A percentile compares a stretch with the other conserved stretches of the same genome.
These are phyloP conservation scores for Neofusicoccum laricinum DNA, from an alignment of 2,329 filamentous ascomycete genomes.

Conservation along the genomic window DNA sequence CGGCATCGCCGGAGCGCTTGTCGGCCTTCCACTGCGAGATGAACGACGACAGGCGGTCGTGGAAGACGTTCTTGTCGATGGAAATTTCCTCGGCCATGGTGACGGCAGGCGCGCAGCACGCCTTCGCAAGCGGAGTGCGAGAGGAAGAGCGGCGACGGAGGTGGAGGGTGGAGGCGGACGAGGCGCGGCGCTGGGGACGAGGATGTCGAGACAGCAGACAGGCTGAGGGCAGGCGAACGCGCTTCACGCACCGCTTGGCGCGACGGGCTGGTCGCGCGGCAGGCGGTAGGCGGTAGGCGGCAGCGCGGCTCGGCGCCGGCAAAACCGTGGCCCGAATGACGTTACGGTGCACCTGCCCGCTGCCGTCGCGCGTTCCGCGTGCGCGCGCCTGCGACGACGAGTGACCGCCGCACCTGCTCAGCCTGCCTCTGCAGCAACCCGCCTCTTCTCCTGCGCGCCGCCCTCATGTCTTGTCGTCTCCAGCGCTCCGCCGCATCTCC, in stretches of 20 bases:
- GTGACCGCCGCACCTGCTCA: slow-evolving; percentile 7
- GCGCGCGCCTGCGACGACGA: slow-evolving; percentile 3
- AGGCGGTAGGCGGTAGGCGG: too few species aligned
- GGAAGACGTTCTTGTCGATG: slow-evolving; percentile 91
- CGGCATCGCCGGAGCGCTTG: slow-evolving; percentile 78
- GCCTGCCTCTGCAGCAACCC: neutral
- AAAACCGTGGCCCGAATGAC: slow-evolving; percentile 11
- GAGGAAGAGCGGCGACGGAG: slow-evolving; percentile 18
- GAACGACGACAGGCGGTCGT: slow-evolving; percentile 85
- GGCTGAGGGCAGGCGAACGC: slow-evolving; percentile 5
- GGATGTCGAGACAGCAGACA: neutral
- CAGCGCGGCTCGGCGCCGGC: neutral
- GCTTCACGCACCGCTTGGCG: slow-evolving; percentile 17
- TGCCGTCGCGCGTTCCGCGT: neutral
- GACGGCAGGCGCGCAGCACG: slow-evolving; percentile 24
- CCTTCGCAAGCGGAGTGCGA: slow-evolving; percentile 22
- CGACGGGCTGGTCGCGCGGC: neutral
- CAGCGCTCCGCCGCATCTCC: slow-evolving; percentile 22
- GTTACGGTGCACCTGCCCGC: neutral
- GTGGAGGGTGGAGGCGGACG: slow-evolving; percentile 19
- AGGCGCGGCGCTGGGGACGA: neutral
- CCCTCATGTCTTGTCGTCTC: slow-evolving; percentile 10
- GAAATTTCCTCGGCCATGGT: slow-evolving; percentile 71
- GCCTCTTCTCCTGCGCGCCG: neutral
- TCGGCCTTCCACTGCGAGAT: slow-evolving; percentile 94